These are phyloP conservation scores for Physcomitrium patens DNA, from an alignment of 225 moss, liverwort and hornwort species.

Conservation along the genomic window DNA sequence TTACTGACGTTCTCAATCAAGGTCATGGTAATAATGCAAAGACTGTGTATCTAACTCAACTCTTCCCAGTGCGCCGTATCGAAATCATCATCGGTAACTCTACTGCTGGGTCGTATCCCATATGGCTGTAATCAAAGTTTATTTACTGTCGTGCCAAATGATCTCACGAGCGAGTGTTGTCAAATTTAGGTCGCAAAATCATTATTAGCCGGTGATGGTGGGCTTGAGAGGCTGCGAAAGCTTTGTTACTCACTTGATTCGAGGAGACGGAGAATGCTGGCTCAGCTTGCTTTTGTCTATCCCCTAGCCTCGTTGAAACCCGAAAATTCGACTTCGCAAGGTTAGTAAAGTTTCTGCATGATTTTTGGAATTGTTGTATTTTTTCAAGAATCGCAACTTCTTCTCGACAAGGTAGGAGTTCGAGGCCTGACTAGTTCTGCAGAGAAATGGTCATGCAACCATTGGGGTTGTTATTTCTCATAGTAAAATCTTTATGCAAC, in stretches of 20 bases:
- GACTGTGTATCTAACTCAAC: neutral
- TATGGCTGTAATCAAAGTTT: conserved; percentile 4
- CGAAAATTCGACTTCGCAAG: conserved; percentile 41
- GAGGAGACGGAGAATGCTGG: conserved; percentile 82
- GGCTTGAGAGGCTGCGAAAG: conserved; percentile 71
- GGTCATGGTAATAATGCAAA: neutral
- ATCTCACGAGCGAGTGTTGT: conserved; percentile 18
- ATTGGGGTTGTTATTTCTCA: neutral
- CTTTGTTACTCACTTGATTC: conserved; percentile 70
- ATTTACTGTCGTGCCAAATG: neutral
- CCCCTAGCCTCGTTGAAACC: conserved; percentile 63
- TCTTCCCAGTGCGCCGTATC: neutral
- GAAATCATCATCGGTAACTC: neutral
- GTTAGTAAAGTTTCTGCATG: conserved; percentile 22
- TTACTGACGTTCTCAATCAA: conserved; percentile 1
- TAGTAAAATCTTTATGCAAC: conserved; percentile 19
- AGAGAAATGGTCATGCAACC: neutral
- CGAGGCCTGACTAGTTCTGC: neutral
- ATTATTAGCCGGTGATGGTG: conserved; percentile 83
- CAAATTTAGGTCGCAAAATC: conserved; percentile 72
- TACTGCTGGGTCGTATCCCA: conserved; percentile 4
- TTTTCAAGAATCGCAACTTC: neutral
- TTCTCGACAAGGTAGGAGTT: neutral
- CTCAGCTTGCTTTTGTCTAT: conserved; percentile 83
- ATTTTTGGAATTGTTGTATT: neutral